phyloP scores from a whole-genome alignment of 164 flowering plant species.

The Vitis rotundifolia region DNA sequence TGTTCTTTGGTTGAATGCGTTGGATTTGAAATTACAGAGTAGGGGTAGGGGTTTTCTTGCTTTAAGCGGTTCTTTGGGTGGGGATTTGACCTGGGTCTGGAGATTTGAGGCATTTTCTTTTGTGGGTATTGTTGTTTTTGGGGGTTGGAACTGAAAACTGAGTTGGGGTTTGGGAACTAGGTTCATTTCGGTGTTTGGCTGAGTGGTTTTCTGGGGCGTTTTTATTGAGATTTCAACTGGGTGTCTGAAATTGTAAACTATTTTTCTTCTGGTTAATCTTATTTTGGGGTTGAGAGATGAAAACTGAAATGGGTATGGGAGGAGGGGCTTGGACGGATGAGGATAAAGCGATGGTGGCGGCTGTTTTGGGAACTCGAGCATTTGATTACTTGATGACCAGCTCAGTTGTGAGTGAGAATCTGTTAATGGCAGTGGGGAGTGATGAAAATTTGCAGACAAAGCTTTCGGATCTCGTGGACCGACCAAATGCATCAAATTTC shows the following conservation, averaged over 20 bases:
- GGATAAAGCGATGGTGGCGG: slow-evolving; percentile 62
- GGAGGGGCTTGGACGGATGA: slow-evolving; percentile 59
- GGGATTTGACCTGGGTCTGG: slow-evolving; percentile 17
- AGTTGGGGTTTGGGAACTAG: no score
- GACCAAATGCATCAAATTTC: slow-evolving; percentile 53
- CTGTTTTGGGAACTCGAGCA: slow-evolving; percentile 68
- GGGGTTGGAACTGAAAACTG: no score
- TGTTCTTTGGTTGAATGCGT: neutral
- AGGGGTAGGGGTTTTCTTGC: neutral
- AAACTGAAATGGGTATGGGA: slow-evolving; percentile 43
- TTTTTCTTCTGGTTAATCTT: no score
- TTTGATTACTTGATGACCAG: slow-evolving; percentile 66
- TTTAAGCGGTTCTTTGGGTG: neutral
- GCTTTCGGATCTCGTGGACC: slow-evolving; percentile 90
- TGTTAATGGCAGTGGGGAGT: slow-evolving; percentile 44
- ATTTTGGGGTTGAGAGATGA: slow-evolving; percentile 31
- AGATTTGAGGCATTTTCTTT: slow-evolving; percentile 6
- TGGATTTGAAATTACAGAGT: slow-evolving; percentile 3
- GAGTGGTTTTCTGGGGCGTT: neutral
- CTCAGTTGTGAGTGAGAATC: slow-evolving; percentile 51
- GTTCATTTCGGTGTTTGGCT: neutral
- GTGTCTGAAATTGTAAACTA: no score
- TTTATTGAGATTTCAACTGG: no score
- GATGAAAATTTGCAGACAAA: slow-evolving; percentile 73
- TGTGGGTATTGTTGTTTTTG: slow-evolving; percentile 5